A percentile compares a stretch with the other conserved stretches of the same genome.
Conservation (phyloP, 2,329 filamentous ascomycete species). For the Chaetomium sp. region DNA sequence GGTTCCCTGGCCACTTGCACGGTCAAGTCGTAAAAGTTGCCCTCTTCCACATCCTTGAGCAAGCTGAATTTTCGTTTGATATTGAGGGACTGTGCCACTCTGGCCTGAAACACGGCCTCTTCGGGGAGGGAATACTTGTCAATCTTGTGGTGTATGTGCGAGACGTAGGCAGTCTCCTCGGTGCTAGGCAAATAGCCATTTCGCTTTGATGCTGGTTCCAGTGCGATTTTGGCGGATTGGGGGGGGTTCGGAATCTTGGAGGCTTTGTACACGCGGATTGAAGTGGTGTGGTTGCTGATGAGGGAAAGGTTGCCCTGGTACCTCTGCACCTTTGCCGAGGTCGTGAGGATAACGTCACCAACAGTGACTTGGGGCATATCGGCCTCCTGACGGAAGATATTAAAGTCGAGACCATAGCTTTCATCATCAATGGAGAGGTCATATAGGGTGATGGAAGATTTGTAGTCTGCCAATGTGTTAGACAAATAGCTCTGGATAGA, state of each 20-base stretch:
- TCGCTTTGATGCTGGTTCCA: conserved; percentile 29
- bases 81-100: conserved; percentile 46
- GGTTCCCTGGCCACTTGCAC: conserved; percentile 67
- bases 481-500: conserved; percentile 21
- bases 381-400: conserved; percentile 60
- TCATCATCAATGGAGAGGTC: conserved; percentile 58
- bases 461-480: conserved; percentile 52
- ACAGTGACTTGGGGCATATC: conserved; percentile 52
- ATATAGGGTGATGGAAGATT: conserved; percentile 61
- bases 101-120: conserved; percentile 46
- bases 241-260: conserved; percentile 46
- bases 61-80: conserved; percentile 61
- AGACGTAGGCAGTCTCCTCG: conserved; percentile 49
- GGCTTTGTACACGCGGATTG: conserved; percentile 49
- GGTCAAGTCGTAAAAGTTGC: conserved; percentile 67
- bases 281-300: conserved; percentile 47
- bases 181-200: conserved; percentile 31
- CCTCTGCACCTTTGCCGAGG: conserved; percentile 58
- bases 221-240: conserved; percentile 41
- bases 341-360: conserved; percentile 68
- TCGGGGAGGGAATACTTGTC: conserved; percentile 50
- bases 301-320: conserved; percentile 45
- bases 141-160: conserved; percentile 50
- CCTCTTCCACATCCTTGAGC: conserved; percentile 62
- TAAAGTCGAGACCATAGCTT: conserved; percentile 49